Percentiles rank a stretch among this genome's conserved stretches.
Evolutionary conservation across 305 asterid genomes (phyloP).

Genomic region (Fraxinus baroniana): DNA sequence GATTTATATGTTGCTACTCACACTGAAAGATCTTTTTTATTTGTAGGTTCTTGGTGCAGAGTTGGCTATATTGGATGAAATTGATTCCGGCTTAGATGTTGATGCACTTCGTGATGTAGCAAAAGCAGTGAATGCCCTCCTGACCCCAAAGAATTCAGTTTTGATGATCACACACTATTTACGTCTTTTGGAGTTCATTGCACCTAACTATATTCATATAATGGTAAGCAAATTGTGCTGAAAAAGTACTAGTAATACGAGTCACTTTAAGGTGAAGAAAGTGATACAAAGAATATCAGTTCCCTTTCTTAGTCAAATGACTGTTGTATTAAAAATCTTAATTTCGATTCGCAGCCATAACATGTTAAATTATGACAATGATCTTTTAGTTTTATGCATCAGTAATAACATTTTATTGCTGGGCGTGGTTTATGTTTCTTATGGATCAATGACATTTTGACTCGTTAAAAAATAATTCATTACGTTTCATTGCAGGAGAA

Average conservation of each 20-base stretch:
- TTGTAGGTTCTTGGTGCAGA: slow-evolving; percentile 94
- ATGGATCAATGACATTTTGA: background rate
- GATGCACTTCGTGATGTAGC: slow-evolving; percentile 95
- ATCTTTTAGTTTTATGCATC: background rate
- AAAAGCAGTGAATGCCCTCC: slow-evolving; percentile 69
- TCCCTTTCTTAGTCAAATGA: background rate
- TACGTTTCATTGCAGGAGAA: slow-evolving; percentile 53
- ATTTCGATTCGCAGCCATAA: background rate
- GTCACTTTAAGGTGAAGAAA: background rate
- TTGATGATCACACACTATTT: slow-evolving; percentile 93
- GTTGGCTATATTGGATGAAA: slow-evolving; percentile 82
- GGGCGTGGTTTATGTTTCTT: background rate
- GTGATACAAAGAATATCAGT: background rate
- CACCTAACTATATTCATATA: slow-evolving; percentile 42
- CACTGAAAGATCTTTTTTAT: slow-evolving; percentile 21
- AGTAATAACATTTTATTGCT: background rate
- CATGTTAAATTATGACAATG: background rate
- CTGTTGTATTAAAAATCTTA: background rate
- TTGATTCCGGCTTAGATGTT: slow-evolving; percentile 96
- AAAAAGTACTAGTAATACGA: background rate
- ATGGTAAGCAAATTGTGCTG: slow-evolving; percentile 63
- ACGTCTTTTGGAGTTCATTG: slow-evolving; percentile 80
- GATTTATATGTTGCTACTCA: background rate
- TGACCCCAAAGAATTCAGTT: slow-evolving; percentile 65
- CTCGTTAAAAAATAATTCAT: background rate